phyloP scores from a whole-genome alignment of 306 rosid species.

The Cucurbita maxima region DNA sequence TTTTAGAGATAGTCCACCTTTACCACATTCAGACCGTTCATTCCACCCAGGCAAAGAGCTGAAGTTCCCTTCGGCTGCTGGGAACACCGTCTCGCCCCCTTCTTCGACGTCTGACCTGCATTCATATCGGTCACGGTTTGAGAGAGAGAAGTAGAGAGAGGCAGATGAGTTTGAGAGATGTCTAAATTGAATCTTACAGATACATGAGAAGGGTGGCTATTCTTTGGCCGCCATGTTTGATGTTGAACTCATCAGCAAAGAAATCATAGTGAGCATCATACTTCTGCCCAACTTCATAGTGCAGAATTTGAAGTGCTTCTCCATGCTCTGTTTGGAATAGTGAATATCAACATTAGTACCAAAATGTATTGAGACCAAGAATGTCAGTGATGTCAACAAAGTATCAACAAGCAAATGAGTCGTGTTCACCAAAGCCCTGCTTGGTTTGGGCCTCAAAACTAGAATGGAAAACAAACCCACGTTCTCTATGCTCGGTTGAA shows the following conservation, averaged over 20 bases:
- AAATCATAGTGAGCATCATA: constrained; percentile 76
- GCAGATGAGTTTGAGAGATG: background rate
- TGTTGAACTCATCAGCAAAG: constrained; percentile 68
- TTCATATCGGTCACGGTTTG: background rate
- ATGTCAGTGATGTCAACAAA: background rate
- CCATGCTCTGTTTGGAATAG: constrained; percentile 26
- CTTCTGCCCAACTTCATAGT: constrained; percentile 80
- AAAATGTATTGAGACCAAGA: background rate
- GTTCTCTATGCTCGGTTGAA: constrained; percentile 37
- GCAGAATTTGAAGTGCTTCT: constrained; percentile 89
- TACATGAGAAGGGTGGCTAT: constrained; percentile 85
- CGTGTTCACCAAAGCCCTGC: background rate
- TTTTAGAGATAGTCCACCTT: constrained; percentile 59
- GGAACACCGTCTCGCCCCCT: constrained; percentile 89
- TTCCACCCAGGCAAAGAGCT: constrained; percentile 74
- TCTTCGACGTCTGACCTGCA: constrained; percentile 70
- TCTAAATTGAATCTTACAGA: constrained; percentile 12
- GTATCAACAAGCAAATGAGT: background rate
- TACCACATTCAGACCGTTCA: constrained; percentile 78
- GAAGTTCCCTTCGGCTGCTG: constrained; percentile 45
- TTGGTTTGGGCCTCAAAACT: background rate
- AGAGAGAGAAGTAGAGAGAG: background rate
- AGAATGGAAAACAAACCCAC: background rate
- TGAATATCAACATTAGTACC: background rate
- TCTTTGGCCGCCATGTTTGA: constrained; percentile 75